A percentile compares a stretch with the other conserved stretches of the same genome.
Evolutionary conservation across 2,329 filamentous ascomycete species (phyloP).

Genomic region (Colletotrichum limetticola): DNA sequence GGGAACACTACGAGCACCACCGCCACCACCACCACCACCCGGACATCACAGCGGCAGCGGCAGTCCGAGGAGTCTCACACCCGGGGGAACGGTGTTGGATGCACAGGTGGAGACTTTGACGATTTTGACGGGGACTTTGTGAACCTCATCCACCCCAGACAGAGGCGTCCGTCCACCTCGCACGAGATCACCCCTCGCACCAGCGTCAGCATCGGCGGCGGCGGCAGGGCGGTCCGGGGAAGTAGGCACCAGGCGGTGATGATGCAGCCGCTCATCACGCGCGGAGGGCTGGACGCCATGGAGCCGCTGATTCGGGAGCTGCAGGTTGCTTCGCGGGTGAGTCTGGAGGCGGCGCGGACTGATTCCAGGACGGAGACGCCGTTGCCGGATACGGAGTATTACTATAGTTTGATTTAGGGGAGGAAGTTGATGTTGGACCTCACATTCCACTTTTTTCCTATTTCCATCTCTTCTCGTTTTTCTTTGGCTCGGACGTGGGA

Average conservation of each 20-base stretch:
- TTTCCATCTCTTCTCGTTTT: neutral
- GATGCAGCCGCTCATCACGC: neutral
- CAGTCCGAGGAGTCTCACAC: neutral
- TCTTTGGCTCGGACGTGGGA: no score
- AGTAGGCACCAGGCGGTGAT: neutral
- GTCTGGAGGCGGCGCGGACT: slow-evolving; percentile 26
- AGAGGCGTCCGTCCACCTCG: slow-evolving; percentile 16
- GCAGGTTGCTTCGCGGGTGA: slow-evolving; percentile 30
- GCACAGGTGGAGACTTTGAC: neutral
- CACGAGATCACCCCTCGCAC: neutral
- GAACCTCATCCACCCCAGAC: neutral
- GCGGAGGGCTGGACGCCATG: slow-evolving; percentile 49
- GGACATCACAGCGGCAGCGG: neutral
- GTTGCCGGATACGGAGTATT: slow-evolving; percentile 8
- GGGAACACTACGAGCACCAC: neutral
- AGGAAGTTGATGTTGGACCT: no score
- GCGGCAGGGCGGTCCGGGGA: neutral
- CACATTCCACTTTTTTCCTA: neutral
- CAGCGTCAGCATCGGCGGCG: neutral
- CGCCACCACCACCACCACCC: neutral
- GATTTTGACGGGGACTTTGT: slow-evolving; percentile 16
- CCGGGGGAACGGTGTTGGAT: neutral
- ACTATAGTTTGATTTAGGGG: slow-evolving; percentile 25
- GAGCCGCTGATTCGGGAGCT: slow-evolving; percentile 59
- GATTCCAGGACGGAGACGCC: slow-evolving; percentile 1